Percentiles rank a stretch among this genome's conserved stretches.
Evolutionary conservation across 331 rosid genomes (phyloP).

Genomic region (Rhamnella rubrinervis): DNA sequence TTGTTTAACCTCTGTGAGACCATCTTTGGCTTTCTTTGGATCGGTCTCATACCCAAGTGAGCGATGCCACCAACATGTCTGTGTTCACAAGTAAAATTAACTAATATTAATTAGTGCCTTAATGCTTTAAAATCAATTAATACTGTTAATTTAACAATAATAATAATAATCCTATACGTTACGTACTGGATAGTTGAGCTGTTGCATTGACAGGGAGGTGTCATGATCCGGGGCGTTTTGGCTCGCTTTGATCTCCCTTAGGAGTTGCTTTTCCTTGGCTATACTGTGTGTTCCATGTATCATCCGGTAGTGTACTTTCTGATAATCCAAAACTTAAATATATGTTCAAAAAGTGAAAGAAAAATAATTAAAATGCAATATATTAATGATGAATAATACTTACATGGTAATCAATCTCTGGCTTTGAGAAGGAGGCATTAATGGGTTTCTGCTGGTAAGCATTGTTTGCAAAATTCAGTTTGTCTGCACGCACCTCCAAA

Average conservation of each 20-base stretch:
- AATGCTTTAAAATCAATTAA: not conserved
- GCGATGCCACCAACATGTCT: not conserved
- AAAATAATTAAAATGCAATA: not conserved
- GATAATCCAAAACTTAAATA: not conserved
- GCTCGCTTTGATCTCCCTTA: constrained; percentile 30
- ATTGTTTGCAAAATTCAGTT: constrained; percentile 35
- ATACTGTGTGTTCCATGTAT: constrained; percentile 38
- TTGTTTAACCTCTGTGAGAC: not conserved
- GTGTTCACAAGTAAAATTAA: not conserved
- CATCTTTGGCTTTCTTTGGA: not conserved
- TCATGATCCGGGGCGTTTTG: constrained; percentile 16
- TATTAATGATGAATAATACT: not conserved
- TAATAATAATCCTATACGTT: not conserved
- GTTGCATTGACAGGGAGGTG: constrained; percentile 27
- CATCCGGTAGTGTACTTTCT: constrained; percentile 42
- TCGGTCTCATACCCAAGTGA: not conserved
- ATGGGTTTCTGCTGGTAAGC: constrained; percentile 18
- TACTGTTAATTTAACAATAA: not conserved
- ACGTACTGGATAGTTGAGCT: constrained; percentile 27
- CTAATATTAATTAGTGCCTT: not conserved
- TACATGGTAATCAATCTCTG: constrained; percentile 40
- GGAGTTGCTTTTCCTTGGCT: constrained; percentile 36
- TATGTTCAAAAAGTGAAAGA: not conserved
- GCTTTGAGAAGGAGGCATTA: constrained; percentile 7
- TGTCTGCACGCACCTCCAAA: constrained; percentile 28